phyloP scores from a whole-genome alignment of 441 rosid genomes.

The Gossypium gossypioides region DNA sequence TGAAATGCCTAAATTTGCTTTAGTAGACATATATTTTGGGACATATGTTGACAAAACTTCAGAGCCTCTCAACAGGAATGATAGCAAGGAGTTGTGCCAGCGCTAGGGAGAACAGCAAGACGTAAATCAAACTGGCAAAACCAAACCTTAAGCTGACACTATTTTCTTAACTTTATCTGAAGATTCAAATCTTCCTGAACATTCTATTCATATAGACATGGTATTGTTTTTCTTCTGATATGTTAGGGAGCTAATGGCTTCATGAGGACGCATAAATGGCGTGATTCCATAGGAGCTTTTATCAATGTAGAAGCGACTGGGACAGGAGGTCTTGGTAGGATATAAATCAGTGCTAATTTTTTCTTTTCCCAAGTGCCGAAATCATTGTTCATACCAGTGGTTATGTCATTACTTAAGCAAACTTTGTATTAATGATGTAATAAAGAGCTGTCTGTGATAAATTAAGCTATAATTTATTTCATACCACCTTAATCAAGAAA shows the following conservation, averaged over 20 bases:
- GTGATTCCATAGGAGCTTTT: conserved; percentile 75
- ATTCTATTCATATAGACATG: conserved; percentile 1
- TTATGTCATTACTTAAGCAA: too few relatives aligned
- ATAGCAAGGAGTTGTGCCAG: too few relatives aligned
- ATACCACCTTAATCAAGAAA: conserved; percentile 3
- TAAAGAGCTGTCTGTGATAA: too few relatives aligned
- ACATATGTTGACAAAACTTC: neutral
- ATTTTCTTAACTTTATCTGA: conserved; percentile 5
- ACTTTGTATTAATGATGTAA: too few relatives aligned
- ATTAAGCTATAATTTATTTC: neutral
- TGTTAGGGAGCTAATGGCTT: conserved; percentile 95
- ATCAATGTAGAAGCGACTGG: conserved; percentile 98
- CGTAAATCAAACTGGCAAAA: neutral
- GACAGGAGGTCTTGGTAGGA: conserved; percentile 78
- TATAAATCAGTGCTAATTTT: conserved; percentile 12
- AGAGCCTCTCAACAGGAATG: too few relatives aligned
- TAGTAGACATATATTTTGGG: neutral
- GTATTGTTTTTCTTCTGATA: conserved; percentile 15
- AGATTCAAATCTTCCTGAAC: neutral
- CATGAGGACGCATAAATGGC: conserved; percentile 79
- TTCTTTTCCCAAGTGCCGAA: neutral
- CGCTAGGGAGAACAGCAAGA: neutral
- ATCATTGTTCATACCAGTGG: neutral
- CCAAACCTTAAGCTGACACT: conserved; percentile 5
- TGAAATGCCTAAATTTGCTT: neutral